Base-by-base conservation (phyloP, 352 stramenopile species). In the Pythium monospermum region DNA sequence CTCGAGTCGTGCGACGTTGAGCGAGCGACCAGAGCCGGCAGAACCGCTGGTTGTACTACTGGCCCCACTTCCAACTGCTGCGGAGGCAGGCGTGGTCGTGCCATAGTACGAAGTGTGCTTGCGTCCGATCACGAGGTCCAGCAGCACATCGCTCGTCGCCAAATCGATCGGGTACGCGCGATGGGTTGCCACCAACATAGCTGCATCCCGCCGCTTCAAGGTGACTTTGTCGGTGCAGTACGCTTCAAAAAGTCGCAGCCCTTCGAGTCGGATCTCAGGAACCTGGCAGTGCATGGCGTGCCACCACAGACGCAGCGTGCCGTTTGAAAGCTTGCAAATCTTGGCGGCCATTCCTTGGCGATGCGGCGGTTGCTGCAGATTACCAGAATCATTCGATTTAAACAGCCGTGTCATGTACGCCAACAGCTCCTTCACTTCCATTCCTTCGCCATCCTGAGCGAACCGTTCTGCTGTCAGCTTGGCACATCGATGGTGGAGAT, bases 221-320 rank as follows among this genome's bases (percentile, higher is more conserved):
- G 77, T 23, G 10, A 87, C 68, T 38, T 77, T 85, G 26, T 91
- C 76, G 4, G 68, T 69, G 22, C 73, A 87, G 45, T 90, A 88
- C 3, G 72, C 46, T 54, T 92, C 79, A 33, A 91, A 87, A 2
- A 91, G 47, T n/a, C 55, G 62, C 27, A 92, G 57, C 13, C 68
- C 71, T 56, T 77, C 70, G 6, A 88, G 57, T 5, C 81, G 76
- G 18, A 92, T 63, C 28, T 64, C 68, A 12, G 75, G 64, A 31
- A 68, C 61, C 8, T 61, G 26, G 11, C 66, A 77, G 11, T 71
- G 52, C 67, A 94, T 82, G 26, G 71, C 64, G 19, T 54, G 71
- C 79, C 81, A 94, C 44, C 83, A 68, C 15, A 88, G 30, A 13
- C 75, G 68, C 13, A 90, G 57, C 0, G 80, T 83, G 5, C 77